Conservation (phyloP, 2,329 filamentous ascomycete genomes). For the Monilinia laxa region DNA sequence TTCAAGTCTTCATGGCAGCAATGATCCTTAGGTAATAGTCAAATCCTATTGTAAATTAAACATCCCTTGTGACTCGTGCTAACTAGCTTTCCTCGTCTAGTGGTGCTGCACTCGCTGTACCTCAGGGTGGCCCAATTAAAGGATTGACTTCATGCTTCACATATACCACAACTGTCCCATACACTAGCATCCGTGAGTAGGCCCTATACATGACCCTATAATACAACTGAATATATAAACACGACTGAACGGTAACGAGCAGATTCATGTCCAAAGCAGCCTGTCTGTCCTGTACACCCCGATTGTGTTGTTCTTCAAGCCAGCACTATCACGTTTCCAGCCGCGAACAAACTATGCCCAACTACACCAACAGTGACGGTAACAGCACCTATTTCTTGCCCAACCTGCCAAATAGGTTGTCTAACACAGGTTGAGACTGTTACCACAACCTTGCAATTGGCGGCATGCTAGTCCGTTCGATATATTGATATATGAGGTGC, state of each 20-base stretch:
- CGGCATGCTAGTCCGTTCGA: neutral
- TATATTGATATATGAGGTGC: neutral
- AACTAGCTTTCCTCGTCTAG: slow-evolving; percentile 10
- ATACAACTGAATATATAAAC: neutral
- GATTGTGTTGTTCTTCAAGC: slow-evolving; percentile 25
- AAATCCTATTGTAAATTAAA: neutral
- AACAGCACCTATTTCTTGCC: slow-evolving; percentile 25
- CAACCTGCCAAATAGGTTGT: slow-evolving; percentile 29
- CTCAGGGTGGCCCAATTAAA: slow-evolving; percentile 22
- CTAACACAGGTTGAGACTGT: slow-evolving; percentile 22
- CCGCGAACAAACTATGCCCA: slow-evolving; percentile 26
- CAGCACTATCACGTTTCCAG: slow-evolving; percentile 25
- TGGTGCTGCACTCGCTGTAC: slow-evolving; percentile 21
- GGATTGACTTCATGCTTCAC: slow-evolving; percentile 25
- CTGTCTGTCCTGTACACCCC: slow-evolving; percentile 24
- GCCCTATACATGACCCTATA: neutral
- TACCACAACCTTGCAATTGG: slow-evolving; percentile 25
- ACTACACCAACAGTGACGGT: slow-evolving; percentile 31
- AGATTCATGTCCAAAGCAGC: slow-evolving; percentile 26
- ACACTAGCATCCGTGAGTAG: slow-evolving; percentile 8
- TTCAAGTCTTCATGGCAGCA: slow-evolving; percentile 2
- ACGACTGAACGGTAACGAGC: neutral
- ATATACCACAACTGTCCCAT: slow-evolving; percentile 12
- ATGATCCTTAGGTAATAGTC: neutral
- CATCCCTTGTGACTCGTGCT: neutral